A percentile compares a stretch with the other conserved stretches of the same genome.
phyloP scores from a whole-genome alignment of 768 basidiomycete species.

The Cyathus striatus region DNA sequence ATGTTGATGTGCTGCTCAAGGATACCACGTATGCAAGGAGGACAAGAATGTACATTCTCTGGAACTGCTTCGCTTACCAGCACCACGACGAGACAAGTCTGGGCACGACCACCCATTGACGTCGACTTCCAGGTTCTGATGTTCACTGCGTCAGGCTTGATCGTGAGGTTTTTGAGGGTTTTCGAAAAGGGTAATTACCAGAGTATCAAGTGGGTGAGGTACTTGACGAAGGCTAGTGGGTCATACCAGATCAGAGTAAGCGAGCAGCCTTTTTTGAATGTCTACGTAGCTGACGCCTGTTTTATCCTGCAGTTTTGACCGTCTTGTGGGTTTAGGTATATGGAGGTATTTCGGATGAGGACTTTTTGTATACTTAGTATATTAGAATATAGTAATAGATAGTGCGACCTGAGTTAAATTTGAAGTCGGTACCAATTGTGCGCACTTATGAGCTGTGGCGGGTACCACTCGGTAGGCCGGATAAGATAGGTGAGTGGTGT shows the following conservation, averaged over 20 bases:
- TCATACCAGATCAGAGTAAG: conserved; percentile 91
- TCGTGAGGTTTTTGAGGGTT: conserved; percentile 96
- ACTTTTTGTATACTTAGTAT: no score
- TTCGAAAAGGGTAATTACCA: conserved; percentile 96
- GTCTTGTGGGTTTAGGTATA: no score
- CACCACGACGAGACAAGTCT: conserved; percentile 90
- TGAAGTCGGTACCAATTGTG: no score
- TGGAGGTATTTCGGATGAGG: no score
- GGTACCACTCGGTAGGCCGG: no score
- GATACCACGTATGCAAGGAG: conserved; percentile 88
- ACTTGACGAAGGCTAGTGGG: conserved; percentile 91
- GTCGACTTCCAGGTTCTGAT: conserved; percentile 99
- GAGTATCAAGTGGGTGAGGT: conserved; percentile 94
- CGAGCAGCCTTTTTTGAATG: conserved; percentile 8
- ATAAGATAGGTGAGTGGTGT: no score
- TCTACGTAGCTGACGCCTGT: not conserved
- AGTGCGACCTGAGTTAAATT: no score
- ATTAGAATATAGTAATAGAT: no score
- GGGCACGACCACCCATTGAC: conserved; percentile 97
- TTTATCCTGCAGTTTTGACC: no score
- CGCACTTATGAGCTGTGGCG: no score
- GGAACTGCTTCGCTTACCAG: conserved; percentile 80
- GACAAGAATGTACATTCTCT: conserved; percentile 81
- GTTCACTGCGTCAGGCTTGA: conserved; percentile 95
- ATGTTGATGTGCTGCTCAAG: conserved; percentile 32